phyloP scores from a whole-genome alignment of 2,329 filamentous ascomycete genomes.

The Paramyrothecium roridum region DNA sequence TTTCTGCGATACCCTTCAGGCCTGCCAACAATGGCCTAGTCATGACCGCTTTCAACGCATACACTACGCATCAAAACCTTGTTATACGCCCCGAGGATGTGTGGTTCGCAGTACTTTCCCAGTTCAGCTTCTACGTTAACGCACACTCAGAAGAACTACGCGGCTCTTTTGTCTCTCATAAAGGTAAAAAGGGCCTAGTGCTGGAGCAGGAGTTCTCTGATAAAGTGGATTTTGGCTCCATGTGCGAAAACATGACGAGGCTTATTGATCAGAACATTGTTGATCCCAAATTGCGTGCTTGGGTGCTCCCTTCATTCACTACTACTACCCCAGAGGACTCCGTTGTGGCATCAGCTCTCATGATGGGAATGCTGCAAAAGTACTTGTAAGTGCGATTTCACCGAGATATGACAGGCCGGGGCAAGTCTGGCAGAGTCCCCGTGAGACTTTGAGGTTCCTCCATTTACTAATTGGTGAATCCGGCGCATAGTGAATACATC shows the following conservation, averaged over 20 bases:
- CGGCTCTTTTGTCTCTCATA: conserved; percentile 36
- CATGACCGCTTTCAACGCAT: conserved; percentile 32
- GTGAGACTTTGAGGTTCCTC: too few relatives aligned
- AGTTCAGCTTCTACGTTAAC: conserved; percentile 44
- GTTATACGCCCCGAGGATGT: conserved; percentile 48
- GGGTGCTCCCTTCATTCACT: conserved; percentile 49
- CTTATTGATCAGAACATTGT: conserved; percentile 36
- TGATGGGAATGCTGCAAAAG: conserved; percentile 49
- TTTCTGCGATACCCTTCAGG: background rate
- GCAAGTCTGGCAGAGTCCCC: too few relatives aligned
- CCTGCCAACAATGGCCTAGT: conserved; percentile 33
- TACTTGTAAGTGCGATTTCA: conserved; percentile 33
- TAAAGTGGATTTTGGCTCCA: conserved; percentile 14
- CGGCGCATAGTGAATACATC: background rate
- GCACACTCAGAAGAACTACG: conserved; percentile 41
- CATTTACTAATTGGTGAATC: too few relatives aligned
- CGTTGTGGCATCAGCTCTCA: conserved; percentile 38
- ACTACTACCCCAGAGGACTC: conserved; percentile 45
- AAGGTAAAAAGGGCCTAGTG: conserved; percentile 21
- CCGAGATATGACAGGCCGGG: too few relatives aligned
- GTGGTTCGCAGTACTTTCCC: conserved; percentile 48
- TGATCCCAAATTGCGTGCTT: conserved; percentile 36
- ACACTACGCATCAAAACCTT: conserved; percentile 41
- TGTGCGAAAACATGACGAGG: conserved; percentile 31
- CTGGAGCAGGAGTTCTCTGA: background rate